Percentiles rank a stretch among this genome's conserved stretches.
Evolutionary conservation across 2,329 filamentous ascomycete species (phyloP).

Genomic region (Akanthomyces lecanii): DNA sequence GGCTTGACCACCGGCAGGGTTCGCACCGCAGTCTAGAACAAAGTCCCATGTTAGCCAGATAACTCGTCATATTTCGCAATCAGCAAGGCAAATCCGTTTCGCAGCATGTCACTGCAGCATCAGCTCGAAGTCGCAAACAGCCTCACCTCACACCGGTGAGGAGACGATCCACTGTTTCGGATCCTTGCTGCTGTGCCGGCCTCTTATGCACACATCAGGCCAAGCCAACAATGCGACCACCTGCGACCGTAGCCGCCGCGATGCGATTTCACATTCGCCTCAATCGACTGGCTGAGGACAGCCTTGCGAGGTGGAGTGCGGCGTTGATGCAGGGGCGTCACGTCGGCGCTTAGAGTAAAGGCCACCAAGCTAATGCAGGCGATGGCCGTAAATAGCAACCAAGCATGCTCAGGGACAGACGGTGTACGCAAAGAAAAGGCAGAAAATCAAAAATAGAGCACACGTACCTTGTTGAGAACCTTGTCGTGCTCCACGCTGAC

Average conservation of each 20-base stretch:
- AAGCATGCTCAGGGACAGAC: background rate
- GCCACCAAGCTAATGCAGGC: slow-evolving; percentile 13
- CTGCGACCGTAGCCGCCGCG: slow-evolving; percentile 14
- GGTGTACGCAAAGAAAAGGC: background rate
- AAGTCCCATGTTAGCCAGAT: slow-evolving; percentile 18
- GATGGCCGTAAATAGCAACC: slow-evolving; percentile 9
- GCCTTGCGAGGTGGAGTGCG: background rate
- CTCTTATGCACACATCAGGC: background rate
- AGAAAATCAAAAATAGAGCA: slow-evolving; percentile 20
- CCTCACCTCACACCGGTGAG: background rate
- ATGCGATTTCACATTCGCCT: slow-evolving; percentile 10
- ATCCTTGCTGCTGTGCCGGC: background rate
- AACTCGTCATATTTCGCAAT: slow-evolving; percentile 1
- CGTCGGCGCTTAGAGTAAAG: slow-evolving; percentile 13
- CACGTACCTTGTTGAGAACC: slow-evolving; percentile 71
- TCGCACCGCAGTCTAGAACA: slow-evolving; percentile 57
- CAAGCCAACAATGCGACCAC: slow-evolving; percentile 8
- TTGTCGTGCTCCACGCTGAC: slow-evolving; percentile 82
- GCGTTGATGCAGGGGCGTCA: slow-evolving; percentile 10
- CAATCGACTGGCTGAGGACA: slow-evolving; percentile 5
- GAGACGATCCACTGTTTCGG: slow-evolving; percentile 6
- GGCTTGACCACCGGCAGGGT: slow-evolving; percentile 69
- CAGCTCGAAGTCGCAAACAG: background rate
- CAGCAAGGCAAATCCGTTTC: background rate
- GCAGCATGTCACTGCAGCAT: background rate